Base-by-base conservation (phyloP, 163 green algal genomes). In the Trebouxia gelatinosa region DNA sequence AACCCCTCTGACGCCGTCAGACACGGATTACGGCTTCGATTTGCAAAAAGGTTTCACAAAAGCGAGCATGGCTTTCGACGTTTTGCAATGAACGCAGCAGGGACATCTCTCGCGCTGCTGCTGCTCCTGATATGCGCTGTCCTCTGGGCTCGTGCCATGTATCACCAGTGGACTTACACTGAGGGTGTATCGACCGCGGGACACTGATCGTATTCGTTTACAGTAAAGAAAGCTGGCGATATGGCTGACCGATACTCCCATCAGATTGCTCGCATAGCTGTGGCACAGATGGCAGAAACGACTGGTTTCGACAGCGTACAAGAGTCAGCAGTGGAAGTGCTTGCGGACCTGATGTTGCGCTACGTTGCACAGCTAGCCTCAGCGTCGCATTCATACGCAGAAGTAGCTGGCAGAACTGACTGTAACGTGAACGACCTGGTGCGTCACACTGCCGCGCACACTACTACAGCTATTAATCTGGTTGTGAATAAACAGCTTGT, bases 341-440 rank as follows among this genome's bases (percentile, higher is more conserved):
- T 97, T 17, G 81, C 87, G 6, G 92, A 97, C 5, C 70, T 97
- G 50, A 54, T 94, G 64, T 40, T 95, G 29, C 87, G 86, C 0
- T 96, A 95, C 72, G 82, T 94, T 1, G 74, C 83, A 11, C 88
- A 95, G 48, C 35, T 95, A 0, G 90, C 89, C 6, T 77, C 67
- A 1, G 72, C 77, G 2, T 81, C 87, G 0, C 87, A 93, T 70
- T 78, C 59, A 0, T 93, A 94, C 74, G 88, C 92, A 0, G 90
- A 97, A 79, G 81, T 91, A 4, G 88, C 91, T 17, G 84, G 88
- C 13, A 80, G 93, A 5, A 93, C 85, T 17, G 82, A 91, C 37
- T 83, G 86, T 46, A 95, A 93, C 68, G 23, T 90, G 0, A 70
- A 85, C 43, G 93, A 97, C 81, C 62, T 94, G 68, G 86, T 93